Base-by-base conservation (phyloP, 2,329 filamentous ascomycete species). In the Aureobasidium musti region DNA sequence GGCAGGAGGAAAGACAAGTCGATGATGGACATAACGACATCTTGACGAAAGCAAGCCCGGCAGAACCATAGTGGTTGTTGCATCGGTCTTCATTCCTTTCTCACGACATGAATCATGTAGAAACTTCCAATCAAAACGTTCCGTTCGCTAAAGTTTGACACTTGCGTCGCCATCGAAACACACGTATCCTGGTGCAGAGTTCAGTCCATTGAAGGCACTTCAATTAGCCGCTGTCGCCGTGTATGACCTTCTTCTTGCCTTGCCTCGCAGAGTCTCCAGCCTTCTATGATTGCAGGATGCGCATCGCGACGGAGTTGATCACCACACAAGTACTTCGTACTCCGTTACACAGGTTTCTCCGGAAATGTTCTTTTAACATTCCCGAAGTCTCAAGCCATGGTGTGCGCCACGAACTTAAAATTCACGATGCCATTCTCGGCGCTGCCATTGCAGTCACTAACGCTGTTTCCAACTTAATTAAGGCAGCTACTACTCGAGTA, bases 351-450 rank as follows among this genome's bases (percentile, higher is more conserved):
- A 63, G 59, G 59, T 52, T 63, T 28, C 52, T 63, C 59, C 45
- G 45, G 59, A 41, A 63, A 50, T 41, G 33, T 63, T 63, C 59
- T 63, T 28, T 11, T 13, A 41, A 7, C n/a, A 49, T 61, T 61
- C 45, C 59, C 59, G 35, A 37, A 52, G 45, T 50, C 30, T 30
- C 59, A 52, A 63, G 45, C 26, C 41, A 26, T 26, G 19, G 5
- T 1, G 7, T 30, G 30, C 41, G 33, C 33, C 33, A 98, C 79
- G 94, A 98, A 79, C 86, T 99, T 69, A 92, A 91, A 77, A 96
- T 99, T 72, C 92, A 97, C 80, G 95, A 98, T 77, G 91, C 90
- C 1, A 98, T 99, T 71, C 84, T 99, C 57, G 92, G 96, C 73
- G 93, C 95, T 6, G 95, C 95, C 2, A 89, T 92, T 74, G 92